Conservation (phyloP, 108 stramenopile genomes). For the Epithemia pelagica region DNA sequence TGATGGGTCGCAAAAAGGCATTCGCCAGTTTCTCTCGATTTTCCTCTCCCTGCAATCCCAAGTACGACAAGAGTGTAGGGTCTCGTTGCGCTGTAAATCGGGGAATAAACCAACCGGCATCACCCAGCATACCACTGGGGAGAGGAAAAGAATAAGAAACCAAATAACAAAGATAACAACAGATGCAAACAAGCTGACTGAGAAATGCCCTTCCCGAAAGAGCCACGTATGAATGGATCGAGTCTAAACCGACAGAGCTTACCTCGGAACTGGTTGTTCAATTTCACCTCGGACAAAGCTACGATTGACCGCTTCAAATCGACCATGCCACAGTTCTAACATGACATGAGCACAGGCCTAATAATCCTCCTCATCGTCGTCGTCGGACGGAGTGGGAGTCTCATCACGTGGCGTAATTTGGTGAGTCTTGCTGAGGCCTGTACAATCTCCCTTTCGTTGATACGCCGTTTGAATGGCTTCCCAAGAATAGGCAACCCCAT, state of each 20-base stretch:
- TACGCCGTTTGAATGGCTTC: neutral
- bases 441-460: neutral
- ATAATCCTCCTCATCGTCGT: constrained; percentile 11
- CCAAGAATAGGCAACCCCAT: neutral
- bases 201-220: too few species aligned
- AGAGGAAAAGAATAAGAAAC: too few species aligned
- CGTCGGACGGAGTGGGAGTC: too few species aligned
- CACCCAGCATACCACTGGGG: constrained; percentile 24
- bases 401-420: neutral
- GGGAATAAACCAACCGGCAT: constrained; percentile 30
- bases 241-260: too few species aligned
- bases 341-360: constrained; percentile 25
- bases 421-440: neutral
- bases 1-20: constrained; percentile 16
- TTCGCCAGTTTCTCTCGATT: constrained; percentile 19
- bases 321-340: constrained; percentile 18
- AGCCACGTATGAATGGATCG: too few species aligned
- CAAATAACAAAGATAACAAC: too few species aligned
- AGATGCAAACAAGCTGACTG: too few species aligned
- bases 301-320: neutral
- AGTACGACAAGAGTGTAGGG: constrained; percentile 25
- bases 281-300: neutral
- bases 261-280: neutral
- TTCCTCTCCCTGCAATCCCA: constrained; percentile 26
- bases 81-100: constrained; percentile 13